These are phyloP conservation scores for Leishmania tropica DNA, from an alignment of 208 protist genomes.

Conservation along the genomic window DNA sequence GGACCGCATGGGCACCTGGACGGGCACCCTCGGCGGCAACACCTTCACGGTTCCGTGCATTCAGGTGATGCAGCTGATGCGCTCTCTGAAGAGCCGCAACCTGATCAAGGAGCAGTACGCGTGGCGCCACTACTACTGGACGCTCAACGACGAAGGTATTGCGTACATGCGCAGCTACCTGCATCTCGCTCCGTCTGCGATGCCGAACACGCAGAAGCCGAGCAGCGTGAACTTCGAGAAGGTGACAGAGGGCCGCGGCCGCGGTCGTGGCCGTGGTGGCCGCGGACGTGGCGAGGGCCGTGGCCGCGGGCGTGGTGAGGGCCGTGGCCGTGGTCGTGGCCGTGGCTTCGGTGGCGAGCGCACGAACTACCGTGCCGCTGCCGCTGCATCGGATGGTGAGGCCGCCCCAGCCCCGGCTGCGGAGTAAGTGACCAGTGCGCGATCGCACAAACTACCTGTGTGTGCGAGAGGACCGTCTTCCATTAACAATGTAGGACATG, in stretches of 20 bases:
- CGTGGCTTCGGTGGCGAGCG: conserved; percentile 85
- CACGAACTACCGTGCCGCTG: conserved; percentile 69
- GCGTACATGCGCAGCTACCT: conserved; percentile 94
- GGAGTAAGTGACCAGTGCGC: conserved; percentile 36
- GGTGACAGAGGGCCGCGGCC: conserved; percentile 41
- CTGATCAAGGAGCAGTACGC: conserved; percentile 94
- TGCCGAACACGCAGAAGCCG: conserved; percentile 93
- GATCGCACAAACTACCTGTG: conserved; percentile 8
- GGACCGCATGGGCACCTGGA: conserved; percentile 89
- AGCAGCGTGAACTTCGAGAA: conserved; percentile 62
- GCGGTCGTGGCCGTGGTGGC: conserved; percentile 51
- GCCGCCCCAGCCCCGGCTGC: conserved; percentile 41
- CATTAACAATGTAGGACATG: conserved; percentile 32
- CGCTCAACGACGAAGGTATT: conserved; percentile 93
- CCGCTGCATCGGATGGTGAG: conserved; percentile 29
- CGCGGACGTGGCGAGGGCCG: conserved; percentile 51
- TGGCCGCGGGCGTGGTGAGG: conserved; percentile 57
- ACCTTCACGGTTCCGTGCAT: conserved; percentile 75
- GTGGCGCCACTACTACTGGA: conserved; percentile 95
- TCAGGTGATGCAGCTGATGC: conserved; percentile 91
- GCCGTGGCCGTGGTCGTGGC: conserved; percentile 70
- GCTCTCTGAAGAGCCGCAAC: conserved; percentile 90
- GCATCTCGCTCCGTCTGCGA: conserved; percentile 80
- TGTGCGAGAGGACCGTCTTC: conserved; percentile 35
- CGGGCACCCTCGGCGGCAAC: conserved; percentile 79